Conservation (phyloP, 768 basidiomycete species). For the Xerocomellus intermedius region DNA sequence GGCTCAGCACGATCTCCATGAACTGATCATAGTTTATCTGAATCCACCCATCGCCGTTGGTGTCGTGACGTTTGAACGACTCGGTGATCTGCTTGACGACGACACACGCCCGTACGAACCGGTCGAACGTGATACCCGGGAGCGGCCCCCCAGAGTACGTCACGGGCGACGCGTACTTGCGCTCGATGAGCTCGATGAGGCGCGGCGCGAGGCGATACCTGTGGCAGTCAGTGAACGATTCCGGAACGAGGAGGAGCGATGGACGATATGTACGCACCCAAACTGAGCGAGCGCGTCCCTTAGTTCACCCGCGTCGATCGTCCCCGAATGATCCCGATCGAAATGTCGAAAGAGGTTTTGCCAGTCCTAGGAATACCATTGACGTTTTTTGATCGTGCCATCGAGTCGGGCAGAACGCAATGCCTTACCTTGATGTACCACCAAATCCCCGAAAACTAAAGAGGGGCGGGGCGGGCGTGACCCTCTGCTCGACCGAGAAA, state of each 20-base stretch:
- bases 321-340: conserved; percentile 79
- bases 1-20: conserved; percentile 47
- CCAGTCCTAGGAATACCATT: conserved; percentile 55
- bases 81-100: conserved; percentile 77
- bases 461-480: neutral
- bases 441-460: conserved; percentile 71
- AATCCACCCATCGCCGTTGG: conserved; percentile 55
- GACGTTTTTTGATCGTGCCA: neutral
- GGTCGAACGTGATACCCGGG: conserved; percentile 80
- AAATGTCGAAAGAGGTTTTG: conserved; percentile 82
- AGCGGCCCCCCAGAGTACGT: conserved; percentile 32
- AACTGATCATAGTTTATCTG: conserved; percentile 56
- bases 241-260: too few species aligned
- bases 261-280: conserved; percentile 44
- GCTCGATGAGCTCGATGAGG: conserved; percentile 63
- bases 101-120: conserved; percentile 85
- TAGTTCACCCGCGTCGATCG: conserved; percentile 72
- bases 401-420: neutral
- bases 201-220: conserved; percentile 69
- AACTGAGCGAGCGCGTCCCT: conserved; percentile 69
- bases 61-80: conserved; percentile 63
- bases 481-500: too few species aligned
- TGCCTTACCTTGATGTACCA: conserved; percentile 64
- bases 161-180: conserved; percentile 64
- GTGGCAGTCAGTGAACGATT: neutral